Conservation (phyloP, 2,329 filamentous ascomycete species). For the Clonostachys solani region DNA sequence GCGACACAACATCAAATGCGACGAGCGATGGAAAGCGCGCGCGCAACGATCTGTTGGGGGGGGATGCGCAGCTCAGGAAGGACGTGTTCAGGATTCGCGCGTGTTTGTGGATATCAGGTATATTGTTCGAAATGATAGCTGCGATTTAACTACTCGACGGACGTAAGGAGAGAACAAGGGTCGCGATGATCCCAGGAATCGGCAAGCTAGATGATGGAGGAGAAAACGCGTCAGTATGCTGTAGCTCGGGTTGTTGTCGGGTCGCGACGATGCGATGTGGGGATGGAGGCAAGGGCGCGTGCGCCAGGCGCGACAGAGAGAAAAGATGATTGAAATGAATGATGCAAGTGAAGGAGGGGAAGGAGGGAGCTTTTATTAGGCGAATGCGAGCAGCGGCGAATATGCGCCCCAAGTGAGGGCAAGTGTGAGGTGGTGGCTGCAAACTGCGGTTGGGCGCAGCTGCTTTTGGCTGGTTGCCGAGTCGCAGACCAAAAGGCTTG, state of each 20-base stretch:
- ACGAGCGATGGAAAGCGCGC: neutral
- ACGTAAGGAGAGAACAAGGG: no score
- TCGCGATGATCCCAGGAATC: no score
- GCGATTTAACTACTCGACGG: no score
- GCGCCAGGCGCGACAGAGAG: no score
- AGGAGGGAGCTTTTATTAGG: neutral
- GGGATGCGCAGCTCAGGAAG: neutral
- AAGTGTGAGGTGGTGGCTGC: neutral
- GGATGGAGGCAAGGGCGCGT: neutral
- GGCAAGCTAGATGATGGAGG: no score
- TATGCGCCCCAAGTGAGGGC: no score
- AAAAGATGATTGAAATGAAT: neutral
- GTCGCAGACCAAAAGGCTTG: neutral
- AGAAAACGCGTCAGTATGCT: neutral
- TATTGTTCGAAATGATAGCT: no score
- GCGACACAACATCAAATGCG: slow-evolving; percentile 29
- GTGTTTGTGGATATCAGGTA: no score
- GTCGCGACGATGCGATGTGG: neutral
- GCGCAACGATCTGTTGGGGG: neutral
- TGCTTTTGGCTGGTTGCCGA: neutral
- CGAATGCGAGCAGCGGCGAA: no score
- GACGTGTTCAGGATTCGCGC: neutral
- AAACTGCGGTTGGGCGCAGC: neutral
- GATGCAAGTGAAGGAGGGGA: neutral
- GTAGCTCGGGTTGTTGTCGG: neutral